Evolutionary conservation across 768 basidiomycete species (phyloP).

Genomic region (Tylopilus plumbeoviolaceoides): DNA sequence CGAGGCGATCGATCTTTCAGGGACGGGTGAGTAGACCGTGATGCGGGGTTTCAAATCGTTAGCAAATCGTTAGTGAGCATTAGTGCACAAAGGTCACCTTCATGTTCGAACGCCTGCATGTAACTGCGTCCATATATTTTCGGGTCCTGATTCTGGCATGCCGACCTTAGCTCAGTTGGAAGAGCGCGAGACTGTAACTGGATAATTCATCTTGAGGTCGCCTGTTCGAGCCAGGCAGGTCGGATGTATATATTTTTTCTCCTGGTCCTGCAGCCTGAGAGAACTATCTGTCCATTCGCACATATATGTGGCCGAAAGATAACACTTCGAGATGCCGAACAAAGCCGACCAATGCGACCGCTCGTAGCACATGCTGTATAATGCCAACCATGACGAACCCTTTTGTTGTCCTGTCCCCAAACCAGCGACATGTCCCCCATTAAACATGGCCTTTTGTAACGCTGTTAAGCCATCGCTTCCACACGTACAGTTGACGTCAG

Average conservation of each 20-base stretch:
- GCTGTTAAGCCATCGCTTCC: conserved; percentile 19
- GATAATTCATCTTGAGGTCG: conserved; percentile 37
- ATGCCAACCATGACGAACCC: background rate
- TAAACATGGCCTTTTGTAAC: conserved; percentile 22
- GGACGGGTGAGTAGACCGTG: too few relatives aligned
- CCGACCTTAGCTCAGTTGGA: conserved; percentile 42
- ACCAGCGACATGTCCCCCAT: conserved; percentile 9
- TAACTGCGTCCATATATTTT: too few relatives aligned
- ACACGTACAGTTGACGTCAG: conserved; percentile 21
- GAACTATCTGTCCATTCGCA: too few relatives aligned
- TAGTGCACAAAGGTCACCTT: too few relatives aligned
- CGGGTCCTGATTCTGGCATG: background rate
- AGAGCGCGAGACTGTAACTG: conserved; percentile 46
- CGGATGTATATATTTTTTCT: conserved; percentile 15
- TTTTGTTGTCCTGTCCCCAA: background rate
- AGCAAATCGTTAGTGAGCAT: too few relatives aligned
- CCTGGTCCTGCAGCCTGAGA: too few relatives aligned
- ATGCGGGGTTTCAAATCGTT: too few relatives aligned
- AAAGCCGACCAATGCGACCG: background rate
- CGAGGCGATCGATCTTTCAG: too few relatives aligned
- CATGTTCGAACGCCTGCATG: too few relatives aligned
- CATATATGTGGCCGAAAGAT: too few relatives aligned
- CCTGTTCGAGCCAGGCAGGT: conserved; percentile 43
- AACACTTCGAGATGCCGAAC: too few relatives aligned
- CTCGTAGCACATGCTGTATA: background rate